Conservation (phyloP, 345 rosid genomes). For the Zanthoxylum bungeanum region DNA sequence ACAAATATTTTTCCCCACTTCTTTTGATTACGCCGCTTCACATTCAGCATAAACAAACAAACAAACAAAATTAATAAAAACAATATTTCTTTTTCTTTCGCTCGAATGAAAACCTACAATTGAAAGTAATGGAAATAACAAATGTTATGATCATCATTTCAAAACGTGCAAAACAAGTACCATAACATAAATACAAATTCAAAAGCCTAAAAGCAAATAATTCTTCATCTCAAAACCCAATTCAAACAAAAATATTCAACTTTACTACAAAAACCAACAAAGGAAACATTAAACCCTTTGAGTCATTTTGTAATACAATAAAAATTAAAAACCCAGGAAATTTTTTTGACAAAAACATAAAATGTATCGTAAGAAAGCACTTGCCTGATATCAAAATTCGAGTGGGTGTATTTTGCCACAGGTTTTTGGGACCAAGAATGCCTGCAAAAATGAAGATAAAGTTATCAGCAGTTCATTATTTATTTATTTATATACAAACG, state of each 20-base stretch:
- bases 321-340: background rate
- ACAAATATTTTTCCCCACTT: no score
- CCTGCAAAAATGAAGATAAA: conserved; percentile 2
- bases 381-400: background rate
- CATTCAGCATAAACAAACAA: no score
- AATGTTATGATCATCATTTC: background rate
- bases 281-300: background rate
- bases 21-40: no score
- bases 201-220: conserved; percentile 5
- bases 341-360: no score
- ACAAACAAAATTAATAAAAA: no score
- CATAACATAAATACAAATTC: no score
- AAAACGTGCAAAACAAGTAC: no score
- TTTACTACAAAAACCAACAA: background rate
- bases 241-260: background rate
- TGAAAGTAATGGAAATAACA: no score
- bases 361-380: background rate
- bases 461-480: no score
- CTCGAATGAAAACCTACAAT: no score
- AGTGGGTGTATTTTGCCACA: background rate
- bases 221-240: background rate
- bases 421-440: background rate
- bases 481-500: no score
- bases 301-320: background rate
- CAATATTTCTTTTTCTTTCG: no score